phyloP scores from a whole-genome alignment of 768 basidiomycete genomes.

The Porphyrellus cyaneotinctus region DNA sequence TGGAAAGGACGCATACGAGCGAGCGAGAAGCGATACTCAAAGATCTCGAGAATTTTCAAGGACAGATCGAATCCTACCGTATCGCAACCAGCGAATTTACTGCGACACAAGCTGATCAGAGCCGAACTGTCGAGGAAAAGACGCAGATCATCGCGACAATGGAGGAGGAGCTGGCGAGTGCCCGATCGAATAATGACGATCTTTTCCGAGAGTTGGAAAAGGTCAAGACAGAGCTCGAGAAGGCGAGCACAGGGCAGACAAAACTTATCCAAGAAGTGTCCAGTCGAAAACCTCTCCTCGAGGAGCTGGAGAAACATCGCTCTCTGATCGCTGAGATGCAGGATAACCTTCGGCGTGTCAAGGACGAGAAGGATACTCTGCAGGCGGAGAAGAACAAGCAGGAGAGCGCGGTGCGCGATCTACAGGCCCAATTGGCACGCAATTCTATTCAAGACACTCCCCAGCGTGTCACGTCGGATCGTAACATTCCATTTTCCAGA shows the following conservation, averaged over 20 bases:
- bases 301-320: slow-evolving; percentile 75
- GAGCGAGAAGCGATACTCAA: slow-evolving; percentile 36
- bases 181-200: slow-evolving; percentile 39
- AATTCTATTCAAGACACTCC: slow-evolving; percentile 42
- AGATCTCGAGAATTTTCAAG: slow-evolving; percentile 45
- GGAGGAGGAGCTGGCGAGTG: slow-evolving; percentile 45
- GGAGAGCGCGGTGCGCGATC: slow-evolving; percentile 67
- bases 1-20: slow-evolving; percentile 14
- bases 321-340: slow-evolving; percentile 73
- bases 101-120: slow-evolving; percentile 39
- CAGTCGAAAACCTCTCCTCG: slow-evolving; percentile 66
- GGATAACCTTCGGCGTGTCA: slow-evolving; percentile 69
- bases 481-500: slow-evolving; percentile 52
- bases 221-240: slow-evolving; percentile 57
- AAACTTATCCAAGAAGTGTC: slow-evolving; percentile 68
- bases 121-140: slow-evolving; percentile 50
- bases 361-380: slow-evolving; percentile 77
- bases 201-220: slow-evolving; percentile 41
- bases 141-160: slow-evolving; percentile 40
- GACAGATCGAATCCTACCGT: slow-evolving; percentile 52
- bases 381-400: slow-evolving; percentile 69
- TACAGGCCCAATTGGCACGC: slow-evolving; percentile 68
- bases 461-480: slow-evolving; percentile 52
- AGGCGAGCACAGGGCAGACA: slow-evolving; percentile 54
- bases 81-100: slow-evolving; percentile 41